phyloP scores from a whole-genome alignment of 1,284 basidiomycete genomes.

The Ceratobasidium sp. region DNA sequence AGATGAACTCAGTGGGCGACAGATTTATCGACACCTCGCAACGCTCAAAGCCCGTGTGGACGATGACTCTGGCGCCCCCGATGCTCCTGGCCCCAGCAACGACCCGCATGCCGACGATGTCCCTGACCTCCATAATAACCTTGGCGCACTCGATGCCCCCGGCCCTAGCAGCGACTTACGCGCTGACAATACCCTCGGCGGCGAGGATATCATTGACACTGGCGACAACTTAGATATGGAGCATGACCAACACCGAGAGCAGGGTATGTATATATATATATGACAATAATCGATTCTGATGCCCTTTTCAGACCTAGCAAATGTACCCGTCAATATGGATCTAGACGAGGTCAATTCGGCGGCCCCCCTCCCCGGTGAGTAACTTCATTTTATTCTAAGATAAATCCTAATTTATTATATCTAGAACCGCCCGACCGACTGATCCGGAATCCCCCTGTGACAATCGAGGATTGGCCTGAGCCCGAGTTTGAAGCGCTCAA shows the following conservation, averaged over 20 bases:
- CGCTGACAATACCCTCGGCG: neutral
- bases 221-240: neutral
- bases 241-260: neutral
- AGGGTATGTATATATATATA: too few species aligned
- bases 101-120: neutral
- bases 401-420: neutral
- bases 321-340: too few species aligned
- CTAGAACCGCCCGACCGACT: neutral
- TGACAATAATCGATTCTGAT: too few species aligned
- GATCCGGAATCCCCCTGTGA: conserved; percentile 18
- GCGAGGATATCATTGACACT: neutral
- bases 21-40: conserved; percentile 2
- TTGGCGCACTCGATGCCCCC: neutral
- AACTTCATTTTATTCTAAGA: too few species aligned
- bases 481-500: too few species aligned
- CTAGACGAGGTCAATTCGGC: too few species aligned
- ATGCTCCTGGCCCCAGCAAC: neutral
- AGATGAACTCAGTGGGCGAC: neutral
- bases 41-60: neutral
- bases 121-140: too few species aligned
- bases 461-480: conserved; percentile 14
- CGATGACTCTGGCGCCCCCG: neutral
- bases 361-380: too few species aligned
- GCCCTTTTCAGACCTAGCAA: too few species aligned
- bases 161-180: neutral